These are phyloP conservation scores for Ajuga reptans DNA, from an alignment of 305 asterid species.

Conservation along the genomic window DNA sequence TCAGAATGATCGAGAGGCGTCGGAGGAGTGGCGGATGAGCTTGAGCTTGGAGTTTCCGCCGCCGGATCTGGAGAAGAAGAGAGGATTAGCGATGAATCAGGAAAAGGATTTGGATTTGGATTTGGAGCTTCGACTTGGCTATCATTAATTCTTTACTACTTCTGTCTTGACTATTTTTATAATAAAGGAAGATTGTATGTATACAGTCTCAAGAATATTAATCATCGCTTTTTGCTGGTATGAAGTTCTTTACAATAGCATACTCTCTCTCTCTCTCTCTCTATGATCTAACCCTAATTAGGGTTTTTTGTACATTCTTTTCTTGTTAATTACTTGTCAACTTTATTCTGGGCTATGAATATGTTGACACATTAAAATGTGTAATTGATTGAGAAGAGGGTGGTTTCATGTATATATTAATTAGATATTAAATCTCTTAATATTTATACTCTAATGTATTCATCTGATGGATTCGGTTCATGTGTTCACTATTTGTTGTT, in stretches of 20 bases:
- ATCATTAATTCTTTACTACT: slow-evolving; percentile 7
- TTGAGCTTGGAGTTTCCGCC: slow-evolving; percentile 29
- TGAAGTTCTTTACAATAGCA: background rate
- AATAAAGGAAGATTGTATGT: background rate
- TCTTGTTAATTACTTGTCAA: background rate
- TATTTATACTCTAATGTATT: too few species aligned
- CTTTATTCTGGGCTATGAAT: too few species aligned
- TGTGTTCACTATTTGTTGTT: too few species aligned
- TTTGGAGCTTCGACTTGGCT: slow-evolving; percentile 72
- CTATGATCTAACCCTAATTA: slow-evolving; percentile 16
- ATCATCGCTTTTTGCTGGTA: background rate
- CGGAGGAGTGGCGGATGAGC: slow-evolving; percentile 32
- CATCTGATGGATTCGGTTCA: too few species aligned
- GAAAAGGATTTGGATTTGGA: slow-evolving; percentile 53
- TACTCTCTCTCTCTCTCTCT: background rate
- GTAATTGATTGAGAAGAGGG: too few species aligned
- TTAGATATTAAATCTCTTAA: too few species aligned
- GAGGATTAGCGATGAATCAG: background rate
- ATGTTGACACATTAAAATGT: background rate
- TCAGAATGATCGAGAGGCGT: slow-evolving; percentile 6
- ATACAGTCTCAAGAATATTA: background rate
- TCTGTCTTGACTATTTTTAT: background rate
- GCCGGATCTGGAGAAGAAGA: slow-evolving; percentile 13
- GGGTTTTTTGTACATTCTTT: slow-evolving; percentile 8
- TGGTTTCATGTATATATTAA: too few species aligned